Evolutionary conservation across 768 basidiomycete species (phyloP), one percentile per base, ranked within the genome.

Genomic region (Suillus subalutaceus): DNA sequence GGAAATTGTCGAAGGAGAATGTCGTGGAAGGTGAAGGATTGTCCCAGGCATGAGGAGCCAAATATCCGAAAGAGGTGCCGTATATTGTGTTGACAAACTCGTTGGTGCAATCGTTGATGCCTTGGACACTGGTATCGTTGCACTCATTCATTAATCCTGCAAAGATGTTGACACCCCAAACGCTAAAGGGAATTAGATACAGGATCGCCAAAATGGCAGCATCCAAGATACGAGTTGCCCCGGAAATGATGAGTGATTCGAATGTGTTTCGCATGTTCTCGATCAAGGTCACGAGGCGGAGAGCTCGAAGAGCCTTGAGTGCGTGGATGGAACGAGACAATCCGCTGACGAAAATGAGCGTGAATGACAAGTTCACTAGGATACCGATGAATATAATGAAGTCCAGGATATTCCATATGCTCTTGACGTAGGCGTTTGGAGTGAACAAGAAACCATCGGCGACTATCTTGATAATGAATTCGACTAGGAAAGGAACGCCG

Each of bases 81-180:
- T 88, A 83, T 30, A 92, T 81, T 0, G 85, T 87, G 59, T 86
- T 87, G 37, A 82, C 72, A 76, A 85, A 97, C 79, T 96, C 95
- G 69, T 88, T 86, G 41, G 85, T 81, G 72, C 97, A 99, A 26
- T 89, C 85, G 6, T 74, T 72, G 32, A 88, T 81, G 1, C 89
- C 91, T 37, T 79, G 69, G 8, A 76, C 72, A 59, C 69, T 77
- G 26, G 64, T 73, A 71, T 98, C 94, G 74, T 94, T 98, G 82
- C 97, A 99, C 38, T 79, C 75, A 75, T 90, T 95, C 82, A 95
- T 88, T 66, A 88, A 79, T 18, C 94, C 96, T 2, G 88, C 82
- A 78, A 98, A 98, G 75, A 98, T 93, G 72, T 95, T 97, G 60
- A 93, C 85, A 12, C 96, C 95, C 94, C 94, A 96, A 10, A 96